Conservation (phyloP, 1,139 yeast genomes). For the Geotrichum australiense region DNA sequence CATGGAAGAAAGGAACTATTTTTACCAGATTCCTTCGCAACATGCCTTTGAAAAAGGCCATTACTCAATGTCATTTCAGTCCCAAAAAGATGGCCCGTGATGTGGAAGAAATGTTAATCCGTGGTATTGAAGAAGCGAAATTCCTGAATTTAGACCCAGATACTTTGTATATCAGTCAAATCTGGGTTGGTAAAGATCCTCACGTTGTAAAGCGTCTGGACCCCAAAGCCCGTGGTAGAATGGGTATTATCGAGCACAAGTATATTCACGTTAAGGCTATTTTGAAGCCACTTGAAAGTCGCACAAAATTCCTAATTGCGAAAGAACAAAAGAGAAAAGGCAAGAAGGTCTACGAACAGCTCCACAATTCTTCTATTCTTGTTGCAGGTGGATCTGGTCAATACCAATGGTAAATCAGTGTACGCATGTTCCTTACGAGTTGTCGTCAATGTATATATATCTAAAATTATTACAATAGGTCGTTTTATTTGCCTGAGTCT, state of each 20-base stretch:
- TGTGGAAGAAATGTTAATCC: constrained; percentile 64
- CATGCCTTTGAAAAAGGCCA: constrained; percentile 66
- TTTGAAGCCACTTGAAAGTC: constrained; percentile 54
- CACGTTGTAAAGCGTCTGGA: constrained; percentile 65
- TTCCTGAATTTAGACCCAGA: constrained; percentile 53
- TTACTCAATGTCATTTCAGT: constrained; percentile 87
- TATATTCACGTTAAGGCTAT: constrained; percentile 77
- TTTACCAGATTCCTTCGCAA: constrained; percentile 71
- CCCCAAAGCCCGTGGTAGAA: constrained; percentile 84
- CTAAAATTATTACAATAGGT: not conserved
- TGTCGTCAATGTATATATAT: too few relatives aligned
- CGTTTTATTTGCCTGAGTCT: constrained; percentile 2
- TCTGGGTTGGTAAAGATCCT: constrained; percentile 94
- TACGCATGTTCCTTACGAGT: not conserved
- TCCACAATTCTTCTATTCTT: constrained; percentile 25
- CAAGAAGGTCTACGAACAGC: constrained; percentile 27
- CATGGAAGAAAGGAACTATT: constrained; percentile 81
- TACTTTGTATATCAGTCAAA: constrained; percentile 64
- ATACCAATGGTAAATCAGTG: constrained; percentile 32
- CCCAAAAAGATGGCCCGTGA: constrained; percentile 75
- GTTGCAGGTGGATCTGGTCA: constrained; percentile 24
- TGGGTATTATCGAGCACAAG: constrained; percentile 70
- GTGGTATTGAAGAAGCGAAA: constrained; percentile 66
- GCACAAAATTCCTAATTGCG: constrained; percentile 44
- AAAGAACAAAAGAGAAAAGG: constrained; percentile 40